Evolutionary conservation across 106 monocot species (phyloP), one percentile per base, ranked within the genome.

Genomic region (Acanthochlamys bracteata): DNA sequence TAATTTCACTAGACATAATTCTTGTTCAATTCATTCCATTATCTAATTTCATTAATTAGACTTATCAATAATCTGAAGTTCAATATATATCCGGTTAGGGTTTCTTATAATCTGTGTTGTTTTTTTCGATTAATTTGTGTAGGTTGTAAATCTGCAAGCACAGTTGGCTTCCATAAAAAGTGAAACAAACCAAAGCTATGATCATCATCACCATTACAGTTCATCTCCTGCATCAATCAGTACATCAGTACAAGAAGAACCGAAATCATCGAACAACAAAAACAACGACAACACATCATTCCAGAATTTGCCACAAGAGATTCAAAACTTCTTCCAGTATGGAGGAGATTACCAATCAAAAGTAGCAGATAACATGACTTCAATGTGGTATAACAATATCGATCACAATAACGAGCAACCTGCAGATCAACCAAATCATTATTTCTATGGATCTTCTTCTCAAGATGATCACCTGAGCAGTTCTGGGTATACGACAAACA

Each of bases 101-200:
- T 25, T 27, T 15, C 27, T 7, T 11, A 13, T 25, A 9, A 33
- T 33, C 17, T 61, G 11, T 61, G 4, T 0, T 0, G 6, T 0
- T 33, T 39, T 25, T 11, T 40, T n/a, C n/a, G n/a, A n/a, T n/a
- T 39, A 40, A 27, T 20, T 11, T 40, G 13, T 58, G 49, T 39
- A 92, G 91, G 91, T 92, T 26, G 87, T 84, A 49, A 82, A 76
- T 77, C 66, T 92, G 67, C 91, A 92, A 75, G 83, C 91, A 53
- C 87, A 92, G 60, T 68, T 92, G 41, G 79, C 84, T 2, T 74
- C 78, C 41, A 66, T 92, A 12, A 86, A 74, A 64, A 79, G 68
- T n/a, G 84, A 87, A 78, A 73, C 80, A 74, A 64, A 73, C 39
- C 69, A 75, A 72, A 65, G 59, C 53, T 66, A 52, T 27, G 62